Conservation (phyloP, 192 early-diverging fungal species). For the Mortierella hygrophila region DNA sequence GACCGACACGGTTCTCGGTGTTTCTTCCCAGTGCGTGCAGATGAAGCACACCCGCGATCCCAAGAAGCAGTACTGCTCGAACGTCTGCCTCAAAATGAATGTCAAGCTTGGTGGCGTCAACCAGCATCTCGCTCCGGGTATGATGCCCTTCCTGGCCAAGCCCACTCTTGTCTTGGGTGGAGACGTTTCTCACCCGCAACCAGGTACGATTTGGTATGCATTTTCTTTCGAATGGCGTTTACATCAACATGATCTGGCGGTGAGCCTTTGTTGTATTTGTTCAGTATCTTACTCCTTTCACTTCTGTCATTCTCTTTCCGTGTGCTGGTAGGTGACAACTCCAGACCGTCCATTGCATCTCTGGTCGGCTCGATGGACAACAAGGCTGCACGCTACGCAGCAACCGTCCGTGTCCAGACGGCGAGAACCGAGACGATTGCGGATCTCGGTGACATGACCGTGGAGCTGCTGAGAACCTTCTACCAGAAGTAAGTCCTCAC, state of each 20-base stretch:
- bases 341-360: slow-evolving; percentile 81
- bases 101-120: slow-evolving; percentile 94
- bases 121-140: slow-evolving; percentile 67
- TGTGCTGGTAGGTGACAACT: slow-evolving; percentile 42
- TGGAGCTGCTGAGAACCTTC: slow-evolving; percentile 76
- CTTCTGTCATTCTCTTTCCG: slow-evolving; percentile 11
- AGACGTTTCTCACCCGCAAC: slow-evolving; percentile 88
- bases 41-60: slow-evolving; percentile 81
- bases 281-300: not conserved
- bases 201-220: slow-evolving; percentile 56
- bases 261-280: not conserved
- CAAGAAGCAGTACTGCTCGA: slow-evolving; percentile 95
- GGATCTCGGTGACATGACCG: slow-evolving; percentile 73
- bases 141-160: slow-evolving; percentile 76
- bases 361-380: slow-evolving; percentile 75
- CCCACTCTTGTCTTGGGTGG: slow-evolving; percentile 92
- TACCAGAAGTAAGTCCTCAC: slow-evolving; percentile 47
- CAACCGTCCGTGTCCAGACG: slow-evolving; percentile 71
- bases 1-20: slow-evolving; percentile 90
- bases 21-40: slow-evolving; percentile 94
- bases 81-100: slow-evolving; percentile 96
- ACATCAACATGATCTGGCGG: not conserved
- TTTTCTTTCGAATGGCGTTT: not conserved
- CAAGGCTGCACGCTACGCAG: slow-evolving; percentile 72
- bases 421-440: slow-evolving; percentile 78